phyloP scores from a whole-genome alignment of 163 green algal species.

The Chlorella variabilis region DNA sequence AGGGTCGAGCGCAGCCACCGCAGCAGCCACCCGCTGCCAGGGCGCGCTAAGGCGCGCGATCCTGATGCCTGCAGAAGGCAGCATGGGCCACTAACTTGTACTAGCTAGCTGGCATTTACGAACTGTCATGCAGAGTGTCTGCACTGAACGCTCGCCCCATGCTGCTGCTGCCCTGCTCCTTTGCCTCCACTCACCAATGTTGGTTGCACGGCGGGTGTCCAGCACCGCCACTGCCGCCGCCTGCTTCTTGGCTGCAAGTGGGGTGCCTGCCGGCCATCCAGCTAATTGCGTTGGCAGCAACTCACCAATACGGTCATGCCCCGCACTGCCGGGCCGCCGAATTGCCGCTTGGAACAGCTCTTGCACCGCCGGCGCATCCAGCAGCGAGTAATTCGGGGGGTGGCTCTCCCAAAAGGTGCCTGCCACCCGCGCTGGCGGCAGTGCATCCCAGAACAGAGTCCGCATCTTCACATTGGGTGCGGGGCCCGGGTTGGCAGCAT shows the following conservation, averaged over 20 bases:
- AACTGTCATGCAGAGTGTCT: background rate
- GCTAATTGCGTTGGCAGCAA: no score
- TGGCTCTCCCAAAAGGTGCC: conserved; percentile 61
- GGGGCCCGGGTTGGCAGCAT: conserved; percentile 38
- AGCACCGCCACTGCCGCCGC: conserved; percentile 52
- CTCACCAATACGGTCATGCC: background rate
- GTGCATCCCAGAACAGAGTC: conserved; percentile 60
- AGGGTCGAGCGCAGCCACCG: conserved; percentile 43
- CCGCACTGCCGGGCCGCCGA: conserved; percentile 15
- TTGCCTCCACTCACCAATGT: conserved; percentile 7
- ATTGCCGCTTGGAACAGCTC: conserved; percentile 44
- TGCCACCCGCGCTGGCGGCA: conserved; percentile 50
- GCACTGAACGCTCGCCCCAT: no score
- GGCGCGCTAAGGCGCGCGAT: conserved; percentile 46
- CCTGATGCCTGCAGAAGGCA: conserved; percentile 42
- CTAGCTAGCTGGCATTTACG: no score
- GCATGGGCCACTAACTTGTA: no score
- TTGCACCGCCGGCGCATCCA: conserved; percentile 42
- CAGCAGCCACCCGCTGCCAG: conserved; percentile 39
- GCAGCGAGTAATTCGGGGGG: conserved; percentile 34
- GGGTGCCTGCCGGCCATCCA: no score
- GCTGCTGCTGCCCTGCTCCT: background rate
- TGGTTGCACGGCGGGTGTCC: conserved; percentile 31
- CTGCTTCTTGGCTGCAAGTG: conserved; percentile 14
- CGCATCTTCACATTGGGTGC: conserved; percentile 52